Evolutionary conservation across 371 early-diverging fungal genomes (phyloP).

Genomic region (Parasitella parasitica): DNA sequence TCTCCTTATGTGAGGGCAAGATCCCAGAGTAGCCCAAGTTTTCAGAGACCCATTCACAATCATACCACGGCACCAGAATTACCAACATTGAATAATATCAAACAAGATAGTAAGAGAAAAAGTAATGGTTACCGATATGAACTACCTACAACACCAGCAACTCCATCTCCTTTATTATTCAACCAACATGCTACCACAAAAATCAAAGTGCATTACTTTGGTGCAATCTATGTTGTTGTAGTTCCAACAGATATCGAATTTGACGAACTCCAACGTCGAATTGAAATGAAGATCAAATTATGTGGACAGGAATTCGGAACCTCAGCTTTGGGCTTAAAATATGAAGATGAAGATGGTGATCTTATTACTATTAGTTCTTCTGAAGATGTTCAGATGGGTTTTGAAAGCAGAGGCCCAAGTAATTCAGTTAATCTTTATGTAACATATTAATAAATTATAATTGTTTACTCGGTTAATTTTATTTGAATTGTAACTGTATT

Average conservation of each 20-base stretch:
- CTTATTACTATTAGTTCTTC: slow-evolving; percentile 78
- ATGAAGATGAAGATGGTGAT: slow-evolving; percentile 93
- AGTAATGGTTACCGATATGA: slow-evolving; percentile 9
- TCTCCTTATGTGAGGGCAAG: slow-evolving; percentile 42
- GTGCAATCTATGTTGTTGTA: slow-evolving; percentile 85
- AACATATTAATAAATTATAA: slow-evolving; percentile 6
- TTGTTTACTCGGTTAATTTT: not conserved
- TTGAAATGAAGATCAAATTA: slow-evolving; percentile 77
- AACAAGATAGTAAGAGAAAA: slow-evolving; percentile 2
- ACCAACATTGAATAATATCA: slow-evolving; percentile 1
- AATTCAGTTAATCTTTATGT: slow-evolving; percentile 46
- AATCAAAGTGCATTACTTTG: slow-evolving; percentile 82
- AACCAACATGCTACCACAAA: slow-evolving; percentile 48
- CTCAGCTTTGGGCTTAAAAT: slow-evolving; percentile 68
- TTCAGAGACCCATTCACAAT: slow-evolving; percentile 31
- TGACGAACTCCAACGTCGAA: slow-evolving; percentile 69
- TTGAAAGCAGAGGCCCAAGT: slow-evolving; percentile 64
- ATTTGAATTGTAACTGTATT: not conserved
- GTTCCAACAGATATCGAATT: slow-evolving; percentile 75
- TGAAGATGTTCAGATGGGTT: slow-evolving; percentile 89
- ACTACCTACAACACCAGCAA: not conserved
- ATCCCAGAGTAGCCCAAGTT: slow-evolving; percentile 64
- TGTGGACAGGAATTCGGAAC: slow-evolving; percentile 48
- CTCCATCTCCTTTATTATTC: not conserved
- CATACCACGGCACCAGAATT: slow-evolving; percentile 7